Conservation (phyloP, 2,329 filamentous ascomycete genomes). For the Neopestalotiopsis rosae region DNA sequence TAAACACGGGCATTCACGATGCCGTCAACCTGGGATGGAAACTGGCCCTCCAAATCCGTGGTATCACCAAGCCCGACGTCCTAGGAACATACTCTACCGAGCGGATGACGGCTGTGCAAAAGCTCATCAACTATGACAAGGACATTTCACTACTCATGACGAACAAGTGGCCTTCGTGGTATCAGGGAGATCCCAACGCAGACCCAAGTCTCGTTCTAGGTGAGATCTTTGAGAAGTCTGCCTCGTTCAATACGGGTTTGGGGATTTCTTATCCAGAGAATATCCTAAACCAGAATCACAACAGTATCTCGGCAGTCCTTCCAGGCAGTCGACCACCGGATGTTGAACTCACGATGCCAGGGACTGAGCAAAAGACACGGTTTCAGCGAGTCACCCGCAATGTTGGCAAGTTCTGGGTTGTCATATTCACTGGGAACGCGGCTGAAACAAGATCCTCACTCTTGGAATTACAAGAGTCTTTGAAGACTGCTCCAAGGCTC, state of each 20-base stretch:
- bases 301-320: background rate
- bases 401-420: constrained; percentile 2
- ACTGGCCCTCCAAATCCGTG: constrained; percentile 57
- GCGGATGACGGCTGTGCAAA: constrained; percentile 64
- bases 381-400: constrained; percentile 2
- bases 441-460: background rate
- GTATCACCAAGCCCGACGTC: constrained; percentile 58
- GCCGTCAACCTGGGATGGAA: constrained; percentile 51
- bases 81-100: constrained; percentile 68
- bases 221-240: constrained; percentile 52
- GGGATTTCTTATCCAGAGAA: constrained; percentile 56
- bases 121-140: constrained; percentile 64
- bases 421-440: background rate
- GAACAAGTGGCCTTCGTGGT: constrained; percentile 43
- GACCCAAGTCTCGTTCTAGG: constrained; percentile 55
- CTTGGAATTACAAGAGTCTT: background rate
- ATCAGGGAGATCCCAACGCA: constrained; percentile 44
- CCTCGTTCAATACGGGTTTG: constrained; percentile 39
- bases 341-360: background rate
- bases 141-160: constrained; percentile 44
- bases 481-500: background rate
- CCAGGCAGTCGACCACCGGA: background rate
- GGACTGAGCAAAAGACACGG: background rate
- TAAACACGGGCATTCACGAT: constrained; percentile 64
- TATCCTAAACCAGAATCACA: background rate